Evolutionary conservation across 352 stramenopile species (phyloP), one percentile per base, ranked within the genome.

Genomic region (Pythium phragmitis): DNA sequence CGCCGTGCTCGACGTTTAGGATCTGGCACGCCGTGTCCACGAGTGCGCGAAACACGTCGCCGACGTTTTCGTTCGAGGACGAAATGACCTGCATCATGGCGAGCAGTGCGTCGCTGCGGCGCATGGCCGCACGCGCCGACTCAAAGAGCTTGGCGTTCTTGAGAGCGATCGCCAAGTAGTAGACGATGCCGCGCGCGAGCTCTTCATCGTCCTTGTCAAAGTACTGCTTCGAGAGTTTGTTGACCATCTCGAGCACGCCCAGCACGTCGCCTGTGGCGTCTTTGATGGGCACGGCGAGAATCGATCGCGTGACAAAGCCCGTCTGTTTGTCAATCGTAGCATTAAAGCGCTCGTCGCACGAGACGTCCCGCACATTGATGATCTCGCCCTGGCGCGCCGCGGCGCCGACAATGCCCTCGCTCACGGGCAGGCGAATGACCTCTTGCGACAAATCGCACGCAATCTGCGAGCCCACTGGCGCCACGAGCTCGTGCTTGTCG

Each of bases 211-310:
- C 68, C 23, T 80, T 70, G 57, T 92, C 80, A 48, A 92, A 92
- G 62, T 85, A 89, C 45, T 75, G 65, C 66, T 90, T 89, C 2
- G 77, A 73, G 12, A 80, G 62, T 50, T 89, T 90, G 66, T 89
- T 82, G 42, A 87, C 53, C 30, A 92, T 75, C 65, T 88, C 83
- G 23, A 92, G 50, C 23, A 88, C 79, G 47, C 79, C 83, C 2
- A 92, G 73, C 8, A 95, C 79, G 17, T 71, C 57, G n/a, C 78
- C 80, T 3, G 75, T 78, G 1, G 77, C 71, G 69, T 94, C 83
- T 42, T 88, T 88, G 23, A 97, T 89, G 0, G 90, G 89, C 19
- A 96, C 76, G 0, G 77, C 86, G 28, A 97, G 70, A 28, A 97
- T 76, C 19, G 75, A 84, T 28, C 80, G 82, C 8, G 85, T 94